Evolutionary conservation across 2,329 filamentous ascomycete genomes (phyloP).

Genomic region (Cladosporium oxysporum): DNA sequence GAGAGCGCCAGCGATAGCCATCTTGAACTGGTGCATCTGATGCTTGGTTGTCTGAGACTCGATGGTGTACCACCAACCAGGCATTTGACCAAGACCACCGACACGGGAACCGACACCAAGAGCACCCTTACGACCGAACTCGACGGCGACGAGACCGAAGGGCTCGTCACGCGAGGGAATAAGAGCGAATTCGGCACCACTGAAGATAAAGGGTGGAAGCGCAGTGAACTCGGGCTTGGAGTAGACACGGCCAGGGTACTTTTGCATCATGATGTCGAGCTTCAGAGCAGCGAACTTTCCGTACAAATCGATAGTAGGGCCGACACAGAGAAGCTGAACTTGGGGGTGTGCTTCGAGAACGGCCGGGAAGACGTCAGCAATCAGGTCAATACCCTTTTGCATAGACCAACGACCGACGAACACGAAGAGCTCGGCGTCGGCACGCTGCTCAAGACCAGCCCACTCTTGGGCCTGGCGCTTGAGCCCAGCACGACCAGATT

Average conservation of each 20-base stretch:
- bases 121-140: conserved; percentile 68
- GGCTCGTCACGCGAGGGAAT: conserved; percentile 70
- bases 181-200: conserved; percentile 66
- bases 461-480: conserved; percentile 66
- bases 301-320: conserved; percentile 67
- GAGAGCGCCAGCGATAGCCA: conserved; percentile 63
- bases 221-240: conserved; percentile 70
- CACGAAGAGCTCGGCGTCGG: conserved; percentile 65
- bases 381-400: conserved; percentile 69
- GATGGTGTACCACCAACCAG: conserved; percentile 70
- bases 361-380: conserved; percentile 66
- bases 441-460: conserved; percentile 63
- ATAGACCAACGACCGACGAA: conserved; percentile 70
- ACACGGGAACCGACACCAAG: conserved; percentile 67
- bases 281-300: conserved; percentile 69
- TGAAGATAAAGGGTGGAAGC: conserved; percentile 67
- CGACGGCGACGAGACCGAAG: conserved; percentile 68
- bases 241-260: conserved; percentile 65
- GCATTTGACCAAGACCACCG: conserved; percentile 69
- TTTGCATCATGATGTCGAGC: conserved; percentile 63
- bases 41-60: conserved; percentile 65
- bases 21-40: conserved; percentile 65
- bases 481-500: conserved; percentile 55
- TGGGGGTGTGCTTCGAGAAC: conserved; percentile 62
- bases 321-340: conserved; percentile 63